Conservation (phyloP, 2,329 filamentous ascomycete species). For the Pseudogymnoascus sp. region DNA sequence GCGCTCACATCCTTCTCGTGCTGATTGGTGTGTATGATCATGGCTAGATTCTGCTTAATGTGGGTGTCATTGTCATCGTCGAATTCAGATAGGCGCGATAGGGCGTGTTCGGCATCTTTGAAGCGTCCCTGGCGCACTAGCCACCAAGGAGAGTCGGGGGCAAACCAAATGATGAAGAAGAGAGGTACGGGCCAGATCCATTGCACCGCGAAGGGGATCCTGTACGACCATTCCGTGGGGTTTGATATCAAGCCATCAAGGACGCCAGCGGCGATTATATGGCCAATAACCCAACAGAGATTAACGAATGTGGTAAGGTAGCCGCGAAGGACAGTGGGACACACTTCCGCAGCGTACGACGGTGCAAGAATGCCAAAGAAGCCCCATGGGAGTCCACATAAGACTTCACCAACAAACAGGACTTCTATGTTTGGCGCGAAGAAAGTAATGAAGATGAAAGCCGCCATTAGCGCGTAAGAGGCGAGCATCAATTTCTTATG, state of each 20-base stretch:
- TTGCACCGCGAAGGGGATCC: conserved; percentile 18
- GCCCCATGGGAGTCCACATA: conserved; percentile 41
- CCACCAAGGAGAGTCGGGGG: conserved; percentile 43
- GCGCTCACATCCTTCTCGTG: conserved; percentile 52
- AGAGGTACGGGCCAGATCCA: conserved; percentile 43
- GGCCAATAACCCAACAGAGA: conserved; percentile 43
- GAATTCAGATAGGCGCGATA: conserved; percentile 16
- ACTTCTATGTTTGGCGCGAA: conserved; percentile 38
- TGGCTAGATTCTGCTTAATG: conserved; percentile 33
- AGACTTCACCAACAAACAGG: conserved; percentile 38
- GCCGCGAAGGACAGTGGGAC: conserved; percentile 41
- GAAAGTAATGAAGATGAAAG: conserved; percentile 37
- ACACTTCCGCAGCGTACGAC: conserved; percentile 36
- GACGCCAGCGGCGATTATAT: conserved; percentile 37
- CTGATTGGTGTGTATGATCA: conserved; percentile 47
- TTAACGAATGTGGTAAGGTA: conserved; percentile 45
- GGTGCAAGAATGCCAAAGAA: conserved; percentile 36
- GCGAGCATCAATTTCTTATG: conserved; percentile 39
- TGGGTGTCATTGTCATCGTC: conserved; percentile 50
- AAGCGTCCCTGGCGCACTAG: conserved; percentile 37
- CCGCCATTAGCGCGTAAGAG: neutral
- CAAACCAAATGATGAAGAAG: conserved; percentile 36
- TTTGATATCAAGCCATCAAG: neutral
- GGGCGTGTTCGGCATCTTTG: conserved; percentile 34
- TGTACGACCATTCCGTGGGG: conserved; percentile 14